phyloP scores from a whole-genome alignment of 2,329 filamentous ascomycete genomes.

The Diaporthe helianthi region DNA sequence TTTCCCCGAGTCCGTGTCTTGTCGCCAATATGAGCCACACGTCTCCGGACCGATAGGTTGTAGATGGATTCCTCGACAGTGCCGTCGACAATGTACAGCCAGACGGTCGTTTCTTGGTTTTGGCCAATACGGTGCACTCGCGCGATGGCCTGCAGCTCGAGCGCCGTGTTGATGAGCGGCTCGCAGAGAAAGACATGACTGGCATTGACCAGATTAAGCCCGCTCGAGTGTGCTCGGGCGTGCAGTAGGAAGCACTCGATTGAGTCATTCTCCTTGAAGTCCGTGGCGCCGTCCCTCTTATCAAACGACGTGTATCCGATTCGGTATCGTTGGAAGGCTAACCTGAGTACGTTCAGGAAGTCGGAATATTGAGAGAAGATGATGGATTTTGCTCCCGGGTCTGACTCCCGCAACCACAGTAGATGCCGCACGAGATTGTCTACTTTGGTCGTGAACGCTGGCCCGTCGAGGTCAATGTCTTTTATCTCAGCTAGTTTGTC shows the following conservation, averaged over 20 bases:
- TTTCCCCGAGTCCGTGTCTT: constrained; percentile 40
- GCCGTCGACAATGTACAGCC: constrained; percentile 90
- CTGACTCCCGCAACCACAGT: constrained; percentile 82
- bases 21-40: constrained; percentile 75
- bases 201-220: constrained; percentile 89
- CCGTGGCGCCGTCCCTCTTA: constrained; percentile 70
- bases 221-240: constrained; percentile 85
- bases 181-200: constrained; percentile 96
- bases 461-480: constrained; percentile 74
- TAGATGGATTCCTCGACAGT: constrained; percentile 95
- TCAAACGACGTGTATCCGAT: constrained; percentile 79
- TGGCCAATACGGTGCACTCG: constrained; percentile 96
- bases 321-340: constrained; percentile 73
- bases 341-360: constrained; percentile 76
- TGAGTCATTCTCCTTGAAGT: constrained; percentile 76
- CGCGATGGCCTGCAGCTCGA: constrained; percentile 94
- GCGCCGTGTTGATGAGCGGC: constrained; percentile 88
- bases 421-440: constrained; percentile 84
- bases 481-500: constrained; percentile 81
- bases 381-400: constrained; percentile 88
- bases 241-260: constrained; percentile 88
- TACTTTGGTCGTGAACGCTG: constrained; percentile 88
- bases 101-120: constrained; percentile 85
- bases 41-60: constrained; percentile 79
- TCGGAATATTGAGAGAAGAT: constrained; percentile 89